Base-by-base conservation (phyloP, 768 basidiomycete species). In the Amanita brunnescens region DNA sequence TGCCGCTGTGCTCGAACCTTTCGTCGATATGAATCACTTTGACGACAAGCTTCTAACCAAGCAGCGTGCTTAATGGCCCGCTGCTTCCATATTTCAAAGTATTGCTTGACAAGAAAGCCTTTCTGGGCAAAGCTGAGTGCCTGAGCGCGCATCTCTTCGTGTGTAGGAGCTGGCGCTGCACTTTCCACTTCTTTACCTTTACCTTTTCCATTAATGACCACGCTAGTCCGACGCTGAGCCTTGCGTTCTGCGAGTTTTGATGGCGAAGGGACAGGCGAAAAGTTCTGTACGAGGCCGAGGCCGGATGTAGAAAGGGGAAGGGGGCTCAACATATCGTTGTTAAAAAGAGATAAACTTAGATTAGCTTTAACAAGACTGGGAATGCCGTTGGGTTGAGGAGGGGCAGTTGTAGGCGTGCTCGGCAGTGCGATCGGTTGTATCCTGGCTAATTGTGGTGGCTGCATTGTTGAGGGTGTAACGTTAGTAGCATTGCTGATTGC, bases 21-120 rank as follows among this genome's bases (percentile, higher is more conserved):
- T 53, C 75, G 67, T 39, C 76, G 76, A 61, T 88, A 88, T 3
- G 69, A 71, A 23, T 84, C 76, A 51, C 83, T 80, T 40, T 78
- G 77, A 51, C 64, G 66, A 53, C 77, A 77, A 0, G 86, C 86
- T 45, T 85, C 81, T 4, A 73, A 59, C 75, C 80, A 87, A n/a
- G 71, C 76, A 33, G 65, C 71, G 47, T 70, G 69, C 30, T 77
- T 75, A 1, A 64, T 64, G 7, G 72, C 55, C 41, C 69, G 69
- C 54, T 73, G 63, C 56, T 70, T 60, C 83, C 83, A 85, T 33
- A 54, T 61, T 39, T 58, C 58, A 53, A 80, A 78, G 32, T 58
- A 66, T 32, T 63, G 57, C 54, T 69, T 74, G 32, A 82, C 70
- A 24, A 72, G 49, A 20, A 59, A 53, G 23, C 72, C 64, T 49